Evolutionary conservation across 106 monocot genomes (phyloP), one percentile per base, ranked within the genome.

Genomic region (Dioscorea zingiberensis): DNA sequence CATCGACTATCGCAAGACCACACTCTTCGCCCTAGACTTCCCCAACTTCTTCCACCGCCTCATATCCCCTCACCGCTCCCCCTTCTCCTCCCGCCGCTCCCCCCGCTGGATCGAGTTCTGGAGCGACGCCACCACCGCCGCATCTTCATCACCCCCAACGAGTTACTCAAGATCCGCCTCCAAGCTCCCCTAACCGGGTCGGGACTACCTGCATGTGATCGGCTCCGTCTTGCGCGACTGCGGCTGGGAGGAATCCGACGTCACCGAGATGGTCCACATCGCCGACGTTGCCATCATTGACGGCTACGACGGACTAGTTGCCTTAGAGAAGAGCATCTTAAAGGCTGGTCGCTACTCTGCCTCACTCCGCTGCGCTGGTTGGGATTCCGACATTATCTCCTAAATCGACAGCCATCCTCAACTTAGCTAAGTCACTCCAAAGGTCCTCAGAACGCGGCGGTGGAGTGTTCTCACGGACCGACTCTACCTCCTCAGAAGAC

Each of bases 31-130:
- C 28, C 25, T 77, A 49, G 87, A 94, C 63, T 70, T 94, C 49
- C 59, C 81, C 47, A 84, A 90, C 51, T 94, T 90, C 78, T 90
- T 90, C 82, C 55, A 63, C 47, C 80, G 77, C 13, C n/a, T n/a
- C n/a, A 76, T 76, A 30, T 72, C 82, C 25, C 45, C 74, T 13
- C 75, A 75, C 69, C 47, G 64, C 22, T 25, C 55, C 8, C 51
- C 65, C 26, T 23, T 54, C 58, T 58, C 51, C 69, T 58, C 62
- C 56, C 53, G 66, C 21, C 32, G 16, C 60, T 63, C 71, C 10
- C 84, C 75, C n/a, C n/a, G n/a, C n/a, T n/a, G n/a, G n/a, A n/a
- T n/a, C n/a, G n/a, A n/a, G n/a, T n/a, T n/a, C n/a, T 88, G 87
- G 87, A 84, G 81, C 76, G 87, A 84, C 65, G 87, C 87, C 74